A percentile compares a stretch with the other conserved stretches of the same genome.
Evolutionary conservation across 176 grass and related monocot genomes (phyloP).

Genomic region (Zizania latifolia): DNA sequence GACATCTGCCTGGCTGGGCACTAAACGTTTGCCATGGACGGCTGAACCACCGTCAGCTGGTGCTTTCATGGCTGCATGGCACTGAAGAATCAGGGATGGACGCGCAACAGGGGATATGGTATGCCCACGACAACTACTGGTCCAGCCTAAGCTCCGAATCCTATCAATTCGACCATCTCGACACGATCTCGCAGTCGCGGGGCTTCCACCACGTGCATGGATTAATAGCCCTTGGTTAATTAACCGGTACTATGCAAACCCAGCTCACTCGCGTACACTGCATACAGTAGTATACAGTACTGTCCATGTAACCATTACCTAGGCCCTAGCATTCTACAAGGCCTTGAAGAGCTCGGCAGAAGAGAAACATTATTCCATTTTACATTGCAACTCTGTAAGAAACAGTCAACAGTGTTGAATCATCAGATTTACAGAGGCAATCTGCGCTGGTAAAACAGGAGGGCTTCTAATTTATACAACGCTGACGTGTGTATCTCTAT

Average conservation of each 20-base stretch:
- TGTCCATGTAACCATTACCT: not conserved
- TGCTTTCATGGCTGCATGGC: not conserved
- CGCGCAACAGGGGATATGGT: not conserved
- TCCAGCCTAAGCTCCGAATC: not conserved
- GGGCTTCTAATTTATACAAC: conserved; percentile 31
- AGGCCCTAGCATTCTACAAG: not conserved
- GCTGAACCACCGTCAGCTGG: not conserved
- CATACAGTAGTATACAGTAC: not conserved
- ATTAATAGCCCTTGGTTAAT: no score
- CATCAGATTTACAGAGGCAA: not conserved
- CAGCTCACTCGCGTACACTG: not conserved
- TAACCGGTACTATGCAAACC: not conserved
- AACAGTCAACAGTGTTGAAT: not conserved
- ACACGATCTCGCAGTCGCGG: not conserved
- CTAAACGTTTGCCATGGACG: not conserved
- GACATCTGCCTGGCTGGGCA: not conserved
- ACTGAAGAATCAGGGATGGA: not conserved
- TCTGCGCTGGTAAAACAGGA: conserved; percentile 1
- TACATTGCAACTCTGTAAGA: not conserved
- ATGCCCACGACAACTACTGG: not conserved
- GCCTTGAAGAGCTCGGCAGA: not conserved
- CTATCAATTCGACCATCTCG: not conserved
- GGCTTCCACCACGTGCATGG: not conserved
- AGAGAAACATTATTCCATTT: not conserved
- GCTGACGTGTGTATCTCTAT: not conserved